phyloP scores from a whole-genome alignment of 192 early-diverging fungal genomes.

The Pilaira anomala region DNA sequence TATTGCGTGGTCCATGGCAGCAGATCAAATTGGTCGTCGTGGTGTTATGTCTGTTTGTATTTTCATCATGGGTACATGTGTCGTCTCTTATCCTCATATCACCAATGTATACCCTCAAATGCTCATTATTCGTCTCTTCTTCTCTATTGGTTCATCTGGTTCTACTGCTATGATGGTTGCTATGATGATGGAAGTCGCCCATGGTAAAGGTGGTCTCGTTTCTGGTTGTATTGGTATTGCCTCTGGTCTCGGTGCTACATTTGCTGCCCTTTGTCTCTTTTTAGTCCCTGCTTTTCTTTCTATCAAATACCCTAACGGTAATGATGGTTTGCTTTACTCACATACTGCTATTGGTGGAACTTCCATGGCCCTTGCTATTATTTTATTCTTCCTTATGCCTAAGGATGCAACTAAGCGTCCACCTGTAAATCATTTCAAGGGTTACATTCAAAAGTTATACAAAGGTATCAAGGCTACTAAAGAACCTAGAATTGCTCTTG shows the following conservation, averaged over 20 bases:
- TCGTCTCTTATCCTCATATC: slow-evolving; percentile 51
- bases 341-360: slow-evolving; percentile 38
- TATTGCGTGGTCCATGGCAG: slow-evolving; percentile 55
- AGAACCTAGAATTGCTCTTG: slow-evolving; percentile 58
- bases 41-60: slow-evolving; percentile 54
- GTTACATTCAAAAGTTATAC: slow-evolving; percentile 32
- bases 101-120: slow-evolving; percentile 56
- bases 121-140: slow-evolving; percentile 58
- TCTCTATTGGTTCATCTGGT: slow-evolving; percentile 65
- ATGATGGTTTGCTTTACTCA: slow-evolving; percentile 27
- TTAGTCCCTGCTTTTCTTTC: slow-evolving; percentile 33
- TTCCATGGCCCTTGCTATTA: slow-evolving; percentile 26
- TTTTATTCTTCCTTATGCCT: slow-evolving; percentile 37
- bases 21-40: slow-evolving; percentile 57
- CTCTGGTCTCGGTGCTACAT: slow-evolving; percentile 60
- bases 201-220: slow-evolving; percentile 42
- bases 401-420: slow-evolving; percentile 6
- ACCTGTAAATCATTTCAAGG: slow-evolving; percentile 3
- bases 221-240: slow-evolving; percentile 59
- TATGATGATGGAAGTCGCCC: slow-evolving; percentile 49
- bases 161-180: slow-evolving; percentile 67
- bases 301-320: slow-evolving; percentile 2
- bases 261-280: slow-evolving; percentile 46
- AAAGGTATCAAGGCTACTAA: slow-evolving; percentile 59
- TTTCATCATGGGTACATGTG: slow-evolving; percentile 46